Percentiles rank a stretch among this genome's conserved stretches.
Conservation (phyloP, 2,329 filamentous ascomycete species). For the Ceratocystis cubensis region DNA sequence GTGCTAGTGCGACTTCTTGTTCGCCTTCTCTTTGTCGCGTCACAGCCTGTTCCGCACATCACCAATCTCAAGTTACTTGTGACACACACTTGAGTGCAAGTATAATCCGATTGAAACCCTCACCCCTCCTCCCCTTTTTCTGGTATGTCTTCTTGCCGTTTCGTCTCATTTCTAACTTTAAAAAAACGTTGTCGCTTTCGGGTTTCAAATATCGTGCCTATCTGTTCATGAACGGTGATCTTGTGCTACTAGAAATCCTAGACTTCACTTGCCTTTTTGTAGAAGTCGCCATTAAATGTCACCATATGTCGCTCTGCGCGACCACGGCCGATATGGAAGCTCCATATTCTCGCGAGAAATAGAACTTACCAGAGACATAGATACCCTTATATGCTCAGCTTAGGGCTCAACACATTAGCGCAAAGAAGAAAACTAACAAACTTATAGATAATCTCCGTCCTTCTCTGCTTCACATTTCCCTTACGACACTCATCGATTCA, state of each 20-base stretch:
- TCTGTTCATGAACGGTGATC: not conserved
- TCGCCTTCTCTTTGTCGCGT: not conserved
- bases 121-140: not conserved
- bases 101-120: not conserved
- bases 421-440: not conserved
- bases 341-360: not conserved
- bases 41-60: not conserved
- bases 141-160: not conserved
- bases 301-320: not conserved
- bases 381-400: not conserved
- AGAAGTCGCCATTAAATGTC: not conserved
- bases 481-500: not conserved
- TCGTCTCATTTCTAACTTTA: not conserved
- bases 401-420: not conserved
- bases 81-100: not conserved
- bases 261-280: not conserved
- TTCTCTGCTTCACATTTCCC: not conserved
- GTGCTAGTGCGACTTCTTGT: not conserved
- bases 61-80: not conserved
- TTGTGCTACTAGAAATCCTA: not conserved
- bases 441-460: not conserved
- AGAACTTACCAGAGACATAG: not conserved
- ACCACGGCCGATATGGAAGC: not conserved
- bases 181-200: not conserved
- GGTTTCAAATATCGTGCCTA: not conserved